Percentiles rank a stretch among this genome's conserved stretches.
These are phyloP conservation scores for Solanum pimpinellifolium DNA, from an alignment of 257 asterid species.

Conservation along the genomic window DNA sequence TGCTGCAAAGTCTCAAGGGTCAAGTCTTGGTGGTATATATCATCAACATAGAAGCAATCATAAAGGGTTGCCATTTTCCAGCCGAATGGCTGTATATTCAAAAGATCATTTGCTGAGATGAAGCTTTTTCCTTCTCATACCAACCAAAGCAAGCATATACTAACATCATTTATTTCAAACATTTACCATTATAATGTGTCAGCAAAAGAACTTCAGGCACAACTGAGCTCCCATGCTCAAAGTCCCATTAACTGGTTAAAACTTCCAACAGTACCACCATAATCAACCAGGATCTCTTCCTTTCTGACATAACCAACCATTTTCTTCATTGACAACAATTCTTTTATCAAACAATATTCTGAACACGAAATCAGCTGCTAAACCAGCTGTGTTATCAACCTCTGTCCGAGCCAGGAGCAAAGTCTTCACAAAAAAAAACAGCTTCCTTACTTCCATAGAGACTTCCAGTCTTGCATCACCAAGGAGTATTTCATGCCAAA, in stretches of 20 bases:
- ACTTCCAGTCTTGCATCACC: background rate
- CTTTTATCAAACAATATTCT: background rate
- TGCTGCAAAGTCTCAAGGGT: background rate
- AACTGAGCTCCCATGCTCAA: background rate
- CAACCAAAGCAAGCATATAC: background rate
- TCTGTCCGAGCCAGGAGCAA: background rate
- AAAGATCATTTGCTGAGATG: background rate
- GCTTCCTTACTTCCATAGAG: background rate
- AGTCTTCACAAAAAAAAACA: background rate
- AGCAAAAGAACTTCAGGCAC: background rate
- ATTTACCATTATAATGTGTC: background rate
- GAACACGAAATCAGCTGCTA: background rate
- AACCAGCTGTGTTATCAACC: background rate
- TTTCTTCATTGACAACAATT: background rate
- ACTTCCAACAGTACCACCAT: background rate
- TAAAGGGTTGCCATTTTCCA: background rate
- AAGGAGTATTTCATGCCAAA: background rate
- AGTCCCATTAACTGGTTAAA: background rate
- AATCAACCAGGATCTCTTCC: background rate
- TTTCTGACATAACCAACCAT: background rate
- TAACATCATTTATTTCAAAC: background rate
- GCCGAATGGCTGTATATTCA: background rate
- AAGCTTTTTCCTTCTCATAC: background rate
- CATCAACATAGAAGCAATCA: background rate
- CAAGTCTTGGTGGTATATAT: background rate